Evolutionary conservation across 2,329 filamentous ascomycete species (phyloP).

Genomic region (Xylariomycetidae sp.): DNA sequence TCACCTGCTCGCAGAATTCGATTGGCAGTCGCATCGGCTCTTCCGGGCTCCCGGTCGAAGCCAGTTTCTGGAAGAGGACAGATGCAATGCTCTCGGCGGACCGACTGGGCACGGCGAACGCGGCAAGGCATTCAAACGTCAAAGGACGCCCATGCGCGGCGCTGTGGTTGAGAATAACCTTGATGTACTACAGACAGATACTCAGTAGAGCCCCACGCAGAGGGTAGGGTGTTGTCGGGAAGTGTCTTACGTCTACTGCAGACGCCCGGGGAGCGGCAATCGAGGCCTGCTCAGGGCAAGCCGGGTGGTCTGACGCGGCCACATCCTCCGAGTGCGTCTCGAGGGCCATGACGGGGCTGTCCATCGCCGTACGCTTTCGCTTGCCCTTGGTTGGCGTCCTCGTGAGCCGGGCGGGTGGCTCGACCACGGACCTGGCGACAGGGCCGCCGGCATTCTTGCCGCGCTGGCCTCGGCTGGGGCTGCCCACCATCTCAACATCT

Average conservation of each 20-base stretch:
- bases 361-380: constrained; percentile 58
- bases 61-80: constrained; percentile 61
- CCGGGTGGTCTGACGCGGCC: constrained; percentile 25
- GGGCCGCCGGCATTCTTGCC: constrained; percentile 36
- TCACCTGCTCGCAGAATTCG: constrained; percentile 57
- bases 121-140: constrained; percentile 62
- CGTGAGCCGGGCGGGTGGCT: constrained; percentile 27
- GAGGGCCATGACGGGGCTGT: constrained; percentile 61
- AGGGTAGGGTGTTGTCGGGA: no score
- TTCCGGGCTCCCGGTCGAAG: constrained; percentile 43
- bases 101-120: constrained; percentile 60
- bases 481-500: constrained; percentile 51
- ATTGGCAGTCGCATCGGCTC: constrained; percentile 52
- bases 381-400: constrained; percentile 62
- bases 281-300: neutral
- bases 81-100: constrained; percentile 57
- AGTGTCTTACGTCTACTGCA: no score
- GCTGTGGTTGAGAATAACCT: constrained; percentile 58
- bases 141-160: constrained; percentile 49
- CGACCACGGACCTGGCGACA: constrained; percentile 38
- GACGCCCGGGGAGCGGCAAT: no score
- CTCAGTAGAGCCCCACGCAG: no score
- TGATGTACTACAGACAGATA: constrained; percentile 44
- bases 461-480: constrained; percentile 46
- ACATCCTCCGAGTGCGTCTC: constrained; percentile 42